A percentile compares a stretch with the other conserved stretches of the same genome.
These are phyloP conservation scores for Pseudocercospora fijiensis DNA, from an alignment of 2,329 filamentous ascomycete species.

Conservation along the genomic window DNA sequence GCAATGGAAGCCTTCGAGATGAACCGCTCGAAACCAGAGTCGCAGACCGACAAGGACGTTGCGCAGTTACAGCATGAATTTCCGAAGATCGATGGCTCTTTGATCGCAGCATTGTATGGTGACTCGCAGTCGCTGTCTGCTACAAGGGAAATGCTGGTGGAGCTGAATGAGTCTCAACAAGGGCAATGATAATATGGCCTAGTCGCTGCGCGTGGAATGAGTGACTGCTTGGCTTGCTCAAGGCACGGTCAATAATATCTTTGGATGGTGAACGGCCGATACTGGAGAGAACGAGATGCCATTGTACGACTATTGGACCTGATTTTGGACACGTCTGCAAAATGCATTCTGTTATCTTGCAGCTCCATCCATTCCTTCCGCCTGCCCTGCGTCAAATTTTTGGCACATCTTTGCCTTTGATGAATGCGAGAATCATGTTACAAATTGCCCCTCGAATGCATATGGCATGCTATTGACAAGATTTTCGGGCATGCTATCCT, in stretches of 20 bases:
- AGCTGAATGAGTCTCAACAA: slow-evolving; percentile 32
- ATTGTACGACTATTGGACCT: neutral
- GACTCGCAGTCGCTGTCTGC: slow-evolving; percentile 44
- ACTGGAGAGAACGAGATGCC: neutral
- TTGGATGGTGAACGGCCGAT: neutral
- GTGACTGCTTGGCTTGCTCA: neutral
- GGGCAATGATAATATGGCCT: neutral
- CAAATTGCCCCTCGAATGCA: neutral
- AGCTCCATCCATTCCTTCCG: no score
- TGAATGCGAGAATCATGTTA: no score
- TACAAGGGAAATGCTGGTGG: slow-evolving; percentile 48
- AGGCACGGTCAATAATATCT: neutral
- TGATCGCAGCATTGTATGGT: slow-evolving; percentile 49
- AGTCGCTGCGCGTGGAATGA: neutral
- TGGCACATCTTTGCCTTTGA: no score
- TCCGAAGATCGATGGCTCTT: slow-evolving; percentile 45
- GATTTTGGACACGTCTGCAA: neutral
- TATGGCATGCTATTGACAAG: neutral
- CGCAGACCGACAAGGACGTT: slow-evolving; percentile 44
- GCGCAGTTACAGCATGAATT: slow-evolving; percentile 46
- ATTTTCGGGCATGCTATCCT: neutral
- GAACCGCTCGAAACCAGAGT: slow-evolving; percentile 39
- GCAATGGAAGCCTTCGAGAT: slow-evolving; percentile 48
- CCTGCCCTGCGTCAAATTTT: no score
- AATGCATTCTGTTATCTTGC: neutral